Percentiles rank a stretch among this genome's conserved stretches.
Conservation (phyloP, 331 rosid genomes). For the Malus hybrid region DNA sequence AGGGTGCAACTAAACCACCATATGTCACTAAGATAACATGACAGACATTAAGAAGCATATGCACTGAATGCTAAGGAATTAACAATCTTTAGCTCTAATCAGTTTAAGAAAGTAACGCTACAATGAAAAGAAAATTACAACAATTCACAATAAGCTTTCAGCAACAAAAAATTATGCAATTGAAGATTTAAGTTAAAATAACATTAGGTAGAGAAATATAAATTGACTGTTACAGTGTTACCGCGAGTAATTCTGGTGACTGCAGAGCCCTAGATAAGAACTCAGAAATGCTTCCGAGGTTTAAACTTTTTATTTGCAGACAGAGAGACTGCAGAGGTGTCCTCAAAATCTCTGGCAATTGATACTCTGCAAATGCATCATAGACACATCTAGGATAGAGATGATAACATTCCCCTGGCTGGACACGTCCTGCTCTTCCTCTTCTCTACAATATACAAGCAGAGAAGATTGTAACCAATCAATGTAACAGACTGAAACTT, state of each 20-base stretch:
- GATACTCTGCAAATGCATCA: slow-evolving; percentile 79
- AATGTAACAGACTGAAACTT: not conserved
- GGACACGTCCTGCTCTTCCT: slow-evolving; percentile 99
- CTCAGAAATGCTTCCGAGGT: slow-evolving; percentile 88
- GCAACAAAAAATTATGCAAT: slow-evolving; percentile 2
- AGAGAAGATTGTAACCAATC: not conserved
- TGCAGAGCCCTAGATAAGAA: slow-evolving; percentile 91
- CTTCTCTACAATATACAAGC: slow-evolving; percentile 58
- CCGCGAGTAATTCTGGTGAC: slow-evolving; percentile 85
- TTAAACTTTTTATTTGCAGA: slow-evolving; percentile 90
- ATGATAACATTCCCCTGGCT: slow-evolving; percentile 88
- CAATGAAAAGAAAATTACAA: not conserved
- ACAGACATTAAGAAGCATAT: too few relatives aligned
- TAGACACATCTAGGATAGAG: slow-evolving; percentile 89
- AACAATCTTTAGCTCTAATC: not conserved
- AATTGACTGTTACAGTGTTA: slow-evolving; percentile 54
- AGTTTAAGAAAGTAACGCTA: not conserved
- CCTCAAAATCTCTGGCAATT: slow-evolving; percentile 90
- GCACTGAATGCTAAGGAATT: too few relatives aligned
- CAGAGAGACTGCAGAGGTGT: slow-evolving; percentile 95
- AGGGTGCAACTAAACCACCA: not conserved
- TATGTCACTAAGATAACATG: not conserved
- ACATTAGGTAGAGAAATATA: slow-evolving; percentile 1
- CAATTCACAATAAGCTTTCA: not conserved
- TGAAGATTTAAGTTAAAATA: not conserved